Conservation (phyloP, 345 rosid species). For the Eucalyptus marginata region DNA sequence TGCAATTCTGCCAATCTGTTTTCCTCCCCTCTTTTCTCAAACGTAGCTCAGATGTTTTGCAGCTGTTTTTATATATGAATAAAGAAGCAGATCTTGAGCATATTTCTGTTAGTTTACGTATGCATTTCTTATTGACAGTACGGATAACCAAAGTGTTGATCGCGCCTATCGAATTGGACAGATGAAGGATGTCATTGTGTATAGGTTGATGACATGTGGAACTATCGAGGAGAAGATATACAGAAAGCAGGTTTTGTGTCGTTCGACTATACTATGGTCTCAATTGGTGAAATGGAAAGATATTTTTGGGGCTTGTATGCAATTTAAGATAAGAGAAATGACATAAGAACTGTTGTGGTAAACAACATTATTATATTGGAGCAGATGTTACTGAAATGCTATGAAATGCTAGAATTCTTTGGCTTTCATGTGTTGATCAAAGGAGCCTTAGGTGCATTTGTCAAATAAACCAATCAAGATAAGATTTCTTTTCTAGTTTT, state of each 20-base stretch:
- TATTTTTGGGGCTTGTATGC: background rate
- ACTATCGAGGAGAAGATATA: slow-evolving; percentile 98
- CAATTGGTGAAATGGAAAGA: background rate
- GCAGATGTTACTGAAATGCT: background rate
- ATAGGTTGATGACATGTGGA: slow-evolving; percentile 93
- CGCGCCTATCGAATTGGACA: slow-evolving; percentile 99
- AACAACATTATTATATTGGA: background rate
- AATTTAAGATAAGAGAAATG: background rate
- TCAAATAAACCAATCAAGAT: background rate
- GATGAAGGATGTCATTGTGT: slow-evolving; percentile 81
- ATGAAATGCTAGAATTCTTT: background rate
- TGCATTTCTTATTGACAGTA: slow-evolving; percentile 31
- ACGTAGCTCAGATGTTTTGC: background rate
- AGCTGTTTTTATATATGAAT: background rate
- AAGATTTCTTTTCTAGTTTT: background rate
- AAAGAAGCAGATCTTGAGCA: background rate
- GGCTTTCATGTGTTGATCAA: background rate
- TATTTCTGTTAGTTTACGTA: background rate
- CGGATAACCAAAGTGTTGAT: slow-evolving; percentile 97
- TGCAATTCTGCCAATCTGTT: background rate
- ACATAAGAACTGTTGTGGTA: background rate
- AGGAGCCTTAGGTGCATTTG: too few species aligned
- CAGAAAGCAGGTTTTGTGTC: slow-evolving; percentile 64
- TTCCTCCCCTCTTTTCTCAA: background rate
- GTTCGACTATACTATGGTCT: background rate